Conservation (phyloP, 164 flowering plant genomes). For the Litsea cubeba region DNA sequence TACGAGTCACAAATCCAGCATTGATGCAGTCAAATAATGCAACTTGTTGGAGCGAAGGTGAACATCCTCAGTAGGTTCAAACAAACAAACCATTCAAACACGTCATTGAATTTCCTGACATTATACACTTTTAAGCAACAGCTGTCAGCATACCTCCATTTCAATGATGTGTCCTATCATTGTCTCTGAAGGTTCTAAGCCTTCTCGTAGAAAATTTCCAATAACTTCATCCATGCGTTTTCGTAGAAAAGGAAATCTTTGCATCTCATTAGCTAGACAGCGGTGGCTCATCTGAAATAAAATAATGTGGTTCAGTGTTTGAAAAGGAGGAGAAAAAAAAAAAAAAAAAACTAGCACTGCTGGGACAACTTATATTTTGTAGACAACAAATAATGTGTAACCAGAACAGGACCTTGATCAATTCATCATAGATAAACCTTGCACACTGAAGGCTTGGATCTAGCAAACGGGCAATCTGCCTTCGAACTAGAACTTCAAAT, state of each 20-base stretch:
- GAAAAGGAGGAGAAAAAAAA: background rate
- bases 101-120: background rate
- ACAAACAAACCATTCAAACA: background rate
- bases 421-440: conserved; percentile 82
- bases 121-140: background rate
- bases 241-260: conserved; percentile 78
- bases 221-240: conserved; percentile 91
- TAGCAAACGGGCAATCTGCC: conserved; percentile 82
- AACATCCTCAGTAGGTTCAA: background rate
- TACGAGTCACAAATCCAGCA: too few species aligned
- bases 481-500: conserved; percentile 83
- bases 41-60: background rate
- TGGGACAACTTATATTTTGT: background rate
- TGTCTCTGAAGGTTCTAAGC: conserved; percentile 79
- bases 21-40: background rate
- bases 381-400: conserved; percentile 4
- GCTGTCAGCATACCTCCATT: conserved; percentile 73
- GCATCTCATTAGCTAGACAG: conserved; percentile 68
- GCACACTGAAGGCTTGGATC: conserved; percentile 99
- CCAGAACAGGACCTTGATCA: conserved; percentile 57
- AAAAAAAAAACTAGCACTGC: background rate
- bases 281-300: conserved; percentile 78
- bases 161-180: conserved; percentile 92
- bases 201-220: conserved; percentile 77
- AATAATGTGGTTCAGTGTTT: conserved; percentile 5